phyloP scores from a whole-genome alignment of 768 basidiomycete genomes.

The Coprinopsis marcescibilis region DNA sequence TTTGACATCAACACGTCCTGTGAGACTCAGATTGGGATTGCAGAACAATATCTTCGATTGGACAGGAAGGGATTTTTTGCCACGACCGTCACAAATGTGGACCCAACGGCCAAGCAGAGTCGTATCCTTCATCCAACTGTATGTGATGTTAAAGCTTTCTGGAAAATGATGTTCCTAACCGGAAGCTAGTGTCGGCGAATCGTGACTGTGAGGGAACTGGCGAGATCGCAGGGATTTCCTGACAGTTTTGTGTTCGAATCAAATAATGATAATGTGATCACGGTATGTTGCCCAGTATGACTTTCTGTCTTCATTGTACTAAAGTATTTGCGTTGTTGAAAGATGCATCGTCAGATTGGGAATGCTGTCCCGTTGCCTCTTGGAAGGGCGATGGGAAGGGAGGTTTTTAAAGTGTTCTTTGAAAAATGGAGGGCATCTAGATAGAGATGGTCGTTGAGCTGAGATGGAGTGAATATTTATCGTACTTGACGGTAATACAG shows the following conservation, averaged over 20 bases:
- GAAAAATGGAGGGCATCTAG: slow-evolving; percentile 57
- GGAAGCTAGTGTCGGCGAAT: slow-evolving; percentile 56
- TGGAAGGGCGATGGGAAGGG: slow-evolving; percentile 56
- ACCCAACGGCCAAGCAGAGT: slow-evolving; percentile 74
- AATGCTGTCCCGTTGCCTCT: slow-evolving; percentile 74
- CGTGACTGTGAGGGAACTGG: slow-evolving; percentile 70
- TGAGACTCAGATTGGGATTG: slow-evolving; percentile 55
- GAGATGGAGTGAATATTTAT: no score
- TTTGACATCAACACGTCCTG: no score
- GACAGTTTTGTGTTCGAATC: slow-evolving; percentile 65
- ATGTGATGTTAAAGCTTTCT: slow-evolving; percentile 16
- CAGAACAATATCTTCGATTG: slow-evolving; percentile 55
- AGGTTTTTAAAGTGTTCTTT: slow-evolving; percentile 48
- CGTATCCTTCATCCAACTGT: slow-evolving; percentile 65
- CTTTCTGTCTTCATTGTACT: background rate
- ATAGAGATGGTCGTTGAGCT: no score
- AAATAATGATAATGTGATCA: slow-evolving; percentile 46
- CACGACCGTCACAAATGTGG: slow-evolving; percentile 74
- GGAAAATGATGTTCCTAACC: background rate
- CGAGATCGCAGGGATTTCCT: slow-evolving; percentile 78
- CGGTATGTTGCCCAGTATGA: slow-evolving; percentile 48
- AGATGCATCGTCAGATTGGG: slow-evolving; percentile 81
- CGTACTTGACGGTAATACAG: no score
- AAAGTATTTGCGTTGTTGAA: background rate
- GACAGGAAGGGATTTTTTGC: slow-evolving; percentile 52